Base-by-base conservation (phyloP, 257 asterid genomes). In the Plantago ovata region DNA sequence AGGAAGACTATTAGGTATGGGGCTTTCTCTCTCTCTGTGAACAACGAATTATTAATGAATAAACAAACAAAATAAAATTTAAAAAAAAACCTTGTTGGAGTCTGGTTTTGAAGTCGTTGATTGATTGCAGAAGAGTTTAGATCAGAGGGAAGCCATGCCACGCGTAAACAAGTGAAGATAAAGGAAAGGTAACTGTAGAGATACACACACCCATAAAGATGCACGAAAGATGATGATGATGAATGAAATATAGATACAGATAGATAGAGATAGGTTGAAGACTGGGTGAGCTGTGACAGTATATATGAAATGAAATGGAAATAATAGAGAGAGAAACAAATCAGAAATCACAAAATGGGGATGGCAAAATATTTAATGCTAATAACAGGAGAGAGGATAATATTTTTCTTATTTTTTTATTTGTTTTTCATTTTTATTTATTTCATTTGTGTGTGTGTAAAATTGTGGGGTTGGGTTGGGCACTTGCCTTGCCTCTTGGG, bases 331-430 rank as follows among this genome's bases (percentile, higher is more conserved):
- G 57, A 56, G 69, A 70, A 60, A 61, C 43, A 47, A 56, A 65
- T 64, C 67, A n/a, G 80, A 70, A 80, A 73, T 74, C 77, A 70
- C 77, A 10, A 63, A 71, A 73, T 54, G 69, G 28, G 58, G 70
- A 73, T 39, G 64, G 70, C 50, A 24, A 63, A 52, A 22, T 28
- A 28, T 28, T 28, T 28, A 28, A 28, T 28, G 38, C 40, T n/a
- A 20, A 45, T 20, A 45, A 45, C 0, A 40, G 4, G 9, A 40
- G 13, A 43, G 56, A 13, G 23, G 55, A 51, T 36, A 63, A 63
- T 62, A 13, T 43, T 13, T 44, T 28, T 28, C 33, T 28, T 28
- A 28, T 28, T 28, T 28, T 3, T 8, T 28, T 28, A 1, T 8
- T 28, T 28, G 3, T 6, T 28, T 28, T 3, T 6, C 52, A 23